Conservation (phyloP, 371 early-diverging fungal genomes). For the Quaeritorhiza haematococci region DNA sequence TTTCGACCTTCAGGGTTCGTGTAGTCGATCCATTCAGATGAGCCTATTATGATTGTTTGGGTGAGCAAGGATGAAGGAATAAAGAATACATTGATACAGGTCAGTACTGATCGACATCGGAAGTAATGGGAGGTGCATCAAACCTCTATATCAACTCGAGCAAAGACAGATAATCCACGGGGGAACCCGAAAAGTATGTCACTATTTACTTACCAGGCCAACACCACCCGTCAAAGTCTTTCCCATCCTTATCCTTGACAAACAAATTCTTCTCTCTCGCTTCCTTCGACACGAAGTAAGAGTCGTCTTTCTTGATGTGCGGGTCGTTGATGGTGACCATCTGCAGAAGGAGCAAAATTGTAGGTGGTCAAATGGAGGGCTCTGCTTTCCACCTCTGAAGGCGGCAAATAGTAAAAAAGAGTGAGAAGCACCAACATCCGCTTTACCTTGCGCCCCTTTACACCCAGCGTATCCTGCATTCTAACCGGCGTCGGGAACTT, state of each 20-base stretch:
- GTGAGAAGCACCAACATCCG: not conserved
- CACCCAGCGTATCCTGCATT: slow-evolving; percentile 74
- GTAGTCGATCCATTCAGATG: slow-evolving; percentile 86
- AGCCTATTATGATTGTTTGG: slow-evolving; percentile 46
- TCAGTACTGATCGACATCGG: too few relatives aligned
- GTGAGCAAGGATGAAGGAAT: not conserved
- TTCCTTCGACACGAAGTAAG: slow-evolving; percentile 72
- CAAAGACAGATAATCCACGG: too few relatives aligned
- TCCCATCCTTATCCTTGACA: slow-evolving; percentile 69
- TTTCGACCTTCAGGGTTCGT: slow-evolving; percentile 67
- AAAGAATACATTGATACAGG: slow-evolving; percentile 1
- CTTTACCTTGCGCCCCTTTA: slow-evolving; percentile 69
- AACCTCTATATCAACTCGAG: too few relatives aligned
- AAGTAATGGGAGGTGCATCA: too few relatives aligned
- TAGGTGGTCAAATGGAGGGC: too few relatives aligned
- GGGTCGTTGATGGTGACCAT: slow-evolving; percentile 96
- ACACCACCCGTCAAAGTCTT: slow-evolving; percentile 82
- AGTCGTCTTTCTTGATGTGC: slow-evolving; percentile 83
- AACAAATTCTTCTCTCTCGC: slow-evolving; percentile 69
- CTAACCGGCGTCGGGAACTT: slow-evolving; percentile 85
- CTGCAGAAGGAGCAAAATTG: slow-evolving; percentile 25
- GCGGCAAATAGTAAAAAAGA: slow-evolving; percentile 6
- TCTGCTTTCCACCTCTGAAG: too few relatives aligned
- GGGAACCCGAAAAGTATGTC: too few relatives aligned
- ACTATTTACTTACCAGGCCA: slow-evolving; percentile 65